phyloP scores from a whole-genome alignment of 2,329 filamentous ascomycete genomes.

The Talaromyces verruculosus region DNA sequence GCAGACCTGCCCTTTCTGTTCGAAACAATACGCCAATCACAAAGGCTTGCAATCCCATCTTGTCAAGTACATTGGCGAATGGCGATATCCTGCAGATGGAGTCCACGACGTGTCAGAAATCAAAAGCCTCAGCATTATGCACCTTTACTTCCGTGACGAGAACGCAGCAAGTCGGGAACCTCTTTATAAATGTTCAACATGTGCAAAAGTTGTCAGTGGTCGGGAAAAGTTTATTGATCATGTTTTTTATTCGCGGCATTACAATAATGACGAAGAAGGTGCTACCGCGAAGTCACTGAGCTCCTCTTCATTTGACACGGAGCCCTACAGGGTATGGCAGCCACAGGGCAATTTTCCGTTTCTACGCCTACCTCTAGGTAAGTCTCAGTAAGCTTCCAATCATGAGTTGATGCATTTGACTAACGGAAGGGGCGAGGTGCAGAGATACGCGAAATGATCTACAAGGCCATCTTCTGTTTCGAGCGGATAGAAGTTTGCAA shows the following conservation, averaged over 20 bases:
- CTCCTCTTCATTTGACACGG: background rate
- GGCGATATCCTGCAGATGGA: background rate
- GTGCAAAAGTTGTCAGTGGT: background rate
- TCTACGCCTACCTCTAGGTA: slow-evolving; percentile 1
- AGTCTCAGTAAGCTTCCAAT: background rate
- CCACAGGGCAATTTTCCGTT: background rate
- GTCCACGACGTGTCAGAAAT: slow-evolving; percentile 8
- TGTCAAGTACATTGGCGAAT: background rate
- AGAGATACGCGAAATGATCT: slow-evolving; percentile 5
- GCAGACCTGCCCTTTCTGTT: slow-evolving; percentile 2
- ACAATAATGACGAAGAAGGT: no score
- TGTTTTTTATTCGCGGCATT: background rate
- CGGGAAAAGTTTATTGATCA: background rate
- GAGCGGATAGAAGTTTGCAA: background rate
- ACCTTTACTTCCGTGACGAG: background rate
- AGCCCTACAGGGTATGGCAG: background rate
- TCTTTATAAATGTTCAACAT: background rate
- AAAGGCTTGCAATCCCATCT: background rate
- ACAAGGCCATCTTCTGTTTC: background rate
- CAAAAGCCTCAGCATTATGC: background rate
- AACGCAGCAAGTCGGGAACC: no score
- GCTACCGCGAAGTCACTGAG: no score
- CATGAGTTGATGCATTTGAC: background rate
- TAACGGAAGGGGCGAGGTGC: background rate
- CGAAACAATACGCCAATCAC: background rate